Base-by-base conservation (phyloP, 176 grass and related monocot genomes). In the Carex parvula region DNA sequence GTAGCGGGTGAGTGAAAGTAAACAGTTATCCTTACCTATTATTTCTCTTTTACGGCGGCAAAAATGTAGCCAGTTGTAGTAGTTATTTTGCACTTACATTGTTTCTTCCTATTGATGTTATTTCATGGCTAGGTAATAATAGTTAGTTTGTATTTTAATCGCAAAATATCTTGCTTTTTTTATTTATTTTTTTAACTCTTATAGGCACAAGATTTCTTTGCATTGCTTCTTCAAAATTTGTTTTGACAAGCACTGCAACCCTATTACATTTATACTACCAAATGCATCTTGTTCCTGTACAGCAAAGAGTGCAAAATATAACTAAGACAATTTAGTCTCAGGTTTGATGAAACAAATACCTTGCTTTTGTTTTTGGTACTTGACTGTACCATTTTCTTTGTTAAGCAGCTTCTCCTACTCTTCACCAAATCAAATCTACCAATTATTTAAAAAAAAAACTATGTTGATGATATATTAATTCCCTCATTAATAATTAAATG, bases 61-160 rank as follows among this genome's bases (percentile, higher is more conserved):
- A 8, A 83, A 83, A 53, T 83, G 81, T 83, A 83, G 81, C 61
- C 30, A 53, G 39, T 66, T 66, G 62, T 66, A 37, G 80, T 54
- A 83, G 78, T 62, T 81, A 81, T 81, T 62, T 81, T 81, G 54
- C 32, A 63, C 55, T 30, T 81, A 41, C 75, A 83, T 69, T 54
- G 46, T 83, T 83, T 67, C 22, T 20, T 55, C 30, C 14, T 83
- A 64, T 81, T 81, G 35, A 81, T 81, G 18, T 64, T 81, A 16
- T 81, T 81, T 64, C 59, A 81, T 63, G 59, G 41, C 42, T 57
- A 66, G 39, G 39, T 52, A 83, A 83, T 83, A 83, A 83, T 83
- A 83, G 62, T 10, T 83, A 6, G 60, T 83, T 48, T 67, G 20
- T 64, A 66, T 67, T 66, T 8, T 30, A 83, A 30, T 68, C 20